phyloP scores from a whole-genome alignment of 1,284 basidiomycete species.

The Inonotus obliquus region DNA sequence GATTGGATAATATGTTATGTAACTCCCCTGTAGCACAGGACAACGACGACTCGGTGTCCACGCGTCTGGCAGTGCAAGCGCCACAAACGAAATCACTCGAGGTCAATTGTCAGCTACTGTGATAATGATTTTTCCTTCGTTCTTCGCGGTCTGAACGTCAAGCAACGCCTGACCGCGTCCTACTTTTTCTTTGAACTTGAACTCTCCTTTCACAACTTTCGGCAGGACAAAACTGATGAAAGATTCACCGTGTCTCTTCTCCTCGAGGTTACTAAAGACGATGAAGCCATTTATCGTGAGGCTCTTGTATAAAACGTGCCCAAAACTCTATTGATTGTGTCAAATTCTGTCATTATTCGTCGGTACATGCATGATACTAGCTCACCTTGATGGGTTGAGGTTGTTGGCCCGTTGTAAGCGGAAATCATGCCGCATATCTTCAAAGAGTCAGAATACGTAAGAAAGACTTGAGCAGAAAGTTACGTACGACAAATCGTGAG shows the following conservation, averaged over 20 bases:
- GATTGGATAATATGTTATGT: too few species aligned
- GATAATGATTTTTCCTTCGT: constrained; percentile 37
- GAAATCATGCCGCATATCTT: constrained; percentile 6
- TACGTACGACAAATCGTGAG: constrained; percentile 15
- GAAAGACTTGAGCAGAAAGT: neutral
- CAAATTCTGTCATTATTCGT: neutral
- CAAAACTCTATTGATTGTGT: constrained; percentile 16
- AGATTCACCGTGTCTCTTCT: constrained; percentile 19
- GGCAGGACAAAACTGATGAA: constrained; percentile 39
- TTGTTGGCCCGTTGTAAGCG: neutral
- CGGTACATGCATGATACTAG: neutral
- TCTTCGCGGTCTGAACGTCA: constrained; percentile 39
- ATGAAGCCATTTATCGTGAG: constrained; percentile 43
- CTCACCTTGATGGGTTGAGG: neutral
- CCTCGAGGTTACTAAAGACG: constrained; percentile 32
- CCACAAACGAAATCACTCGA: neutral
- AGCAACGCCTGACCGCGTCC: constrained; percentile 33
- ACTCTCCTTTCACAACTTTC: constrained; percentile 38
- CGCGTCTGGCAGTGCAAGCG: too few species aligned
- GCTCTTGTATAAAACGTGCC: constrained; percentile 38
- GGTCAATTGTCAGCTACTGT: constrained; percentile 24
- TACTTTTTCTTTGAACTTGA: constrained; percentile 40
- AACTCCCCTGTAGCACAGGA: neutral
- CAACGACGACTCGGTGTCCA: too few species aligned
- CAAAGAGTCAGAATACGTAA: neutral